Percentiles rank a stretch among this genome's conserved stretches.
Conservation (phyloP, 192 early-diverging fungal species). For the Podochytrium sp. region DNA sequence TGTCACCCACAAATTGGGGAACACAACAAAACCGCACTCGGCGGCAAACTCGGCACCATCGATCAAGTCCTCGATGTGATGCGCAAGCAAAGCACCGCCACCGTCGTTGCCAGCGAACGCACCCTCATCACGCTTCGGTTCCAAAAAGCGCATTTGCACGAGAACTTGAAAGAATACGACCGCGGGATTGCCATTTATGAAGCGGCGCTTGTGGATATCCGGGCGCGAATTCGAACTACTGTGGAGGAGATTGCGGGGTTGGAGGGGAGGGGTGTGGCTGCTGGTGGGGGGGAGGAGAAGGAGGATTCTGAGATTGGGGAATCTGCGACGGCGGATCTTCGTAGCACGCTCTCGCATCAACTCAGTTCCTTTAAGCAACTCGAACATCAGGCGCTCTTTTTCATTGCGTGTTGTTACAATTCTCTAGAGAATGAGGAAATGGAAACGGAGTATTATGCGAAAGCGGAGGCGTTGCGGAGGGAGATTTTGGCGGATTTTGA, state of each 20-base stretch:
- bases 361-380: conserved; percentile 50
- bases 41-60: conserved; percentile 51
- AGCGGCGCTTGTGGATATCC: conserved; percentile 33
- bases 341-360: conserved; percentile 7
- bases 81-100: conserved; percentile 32
- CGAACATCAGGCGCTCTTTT: conserved; percentile 64
- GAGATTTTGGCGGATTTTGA: conserved; percentile 25
- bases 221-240: background rate
- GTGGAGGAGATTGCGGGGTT: conserved; percentile 16
- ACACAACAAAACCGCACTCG: conserved; percentile 50
- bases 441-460: conserved; percentile 49
- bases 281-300: background rate
- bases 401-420: conserved; percentile 59
- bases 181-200: conserved; percentile 20
- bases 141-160: conserved; percentile 40
- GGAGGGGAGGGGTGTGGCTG: background rate
- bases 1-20: conserved; percentile 63
- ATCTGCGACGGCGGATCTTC: background rate
- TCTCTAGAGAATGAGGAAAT: conserved; percentile 46
- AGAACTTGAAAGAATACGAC: conserved; percentile 32
- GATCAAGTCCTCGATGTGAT: conserved; percentile 59
- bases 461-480: conserved; percentile 36
- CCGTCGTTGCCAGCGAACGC: conserved; percentile 41
- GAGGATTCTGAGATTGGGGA: conserved; percentile 9
- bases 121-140: conserved; percentile 28